Evolutionary conservation across 345 rosid genomes (phyloP), one percentile per base, ranked within the genome.

Genomic region (Salix brachista): DNA sequence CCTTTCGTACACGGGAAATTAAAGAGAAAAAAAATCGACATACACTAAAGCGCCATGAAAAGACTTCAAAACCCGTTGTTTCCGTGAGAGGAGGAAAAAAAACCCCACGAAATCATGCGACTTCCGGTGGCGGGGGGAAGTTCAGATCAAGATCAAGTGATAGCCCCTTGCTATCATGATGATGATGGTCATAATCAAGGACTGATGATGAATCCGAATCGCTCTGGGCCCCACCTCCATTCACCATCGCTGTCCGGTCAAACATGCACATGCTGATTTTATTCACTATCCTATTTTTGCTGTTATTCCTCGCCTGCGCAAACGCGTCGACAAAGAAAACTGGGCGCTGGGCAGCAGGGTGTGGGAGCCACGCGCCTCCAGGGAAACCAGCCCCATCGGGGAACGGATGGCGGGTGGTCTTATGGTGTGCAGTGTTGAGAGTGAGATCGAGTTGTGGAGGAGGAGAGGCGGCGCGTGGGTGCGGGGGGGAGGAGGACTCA

Each of bases 181-280:
- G 72, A 16, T 75, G 73, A 16, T 78, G 85, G 41, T 86, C 88
- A 30, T 71, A 88, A 85, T 88, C 94, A 13, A 90, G 86, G 50
- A 87, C 84, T 1, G 93, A 85, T 0, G 94, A 89, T 1, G 94
- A 90, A 69, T 87, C 92, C 5, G 97, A 87, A 72, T 89, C 97
- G 78, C 91, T 90, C 37, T 87, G 92, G 14, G 28, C 77, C n/a
- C 65, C 78, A 9, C 30, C 69, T 37, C 73, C 30, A 72, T 72
- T 78, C 14, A 64, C 81, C 69, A 68, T 69, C 69, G 52, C 73
- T 68, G 75, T 28, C 4, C 73, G 80, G 44, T 81, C 87, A 65
- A 78, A 81, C 61, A 73, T 46, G 77, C 86, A 79, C 71, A 44
- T 16, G 70, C 37, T 46, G 10, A 2, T 48, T 16, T 48, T 65